Base-by-base conservation (phyloP, 352 stramenopile species). In the Aphanomyces cochlioides region DNA sequence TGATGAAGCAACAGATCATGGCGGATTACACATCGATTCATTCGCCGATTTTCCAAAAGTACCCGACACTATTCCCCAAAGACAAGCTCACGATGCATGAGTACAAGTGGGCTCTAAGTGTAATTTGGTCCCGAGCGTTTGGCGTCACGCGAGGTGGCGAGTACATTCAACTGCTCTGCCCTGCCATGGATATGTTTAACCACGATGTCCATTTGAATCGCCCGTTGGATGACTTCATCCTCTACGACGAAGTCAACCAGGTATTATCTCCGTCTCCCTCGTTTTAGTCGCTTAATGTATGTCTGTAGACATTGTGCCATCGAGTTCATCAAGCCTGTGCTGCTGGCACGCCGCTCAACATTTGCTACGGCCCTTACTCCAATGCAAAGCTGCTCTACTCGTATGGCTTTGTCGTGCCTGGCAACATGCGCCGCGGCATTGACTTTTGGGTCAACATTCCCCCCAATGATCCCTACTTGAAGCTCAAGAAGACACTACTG, bases 361-460 rank as follows among this genome's bases (percentile, higher is more conserved):
- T 91, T 40, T 85, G 84, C 56, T 92, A 91, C 43, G 85, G 85
- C 0, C 80, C 79, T 68, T 92, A 92, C 68, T 84, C 80, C 53
- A 91, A 92, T 45, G 83, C 85, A 7, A 92, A 92, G 57, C 72
- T 92, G 54, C 79, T 92, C 34, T 92, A 91, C 74, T 90, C 81
- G 63, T 88, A 88, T 63, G 85, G 85, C 12, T 93, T 93, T 64
- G 77, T 87, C 45, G 63, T 78, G 8, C 48, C 61, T 36, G 73
- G 73, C 15, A 89, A 89, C 41, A 53, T 56, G 7, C 73, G 76
- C 45, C 75, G 78, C 21, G 75, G 77, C 4, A 63, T 93, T 37
- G 85, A 93, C 48, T 90, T 90, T 65, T 92, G 85, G 85, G 79
- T 91, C 65, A 88, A 88, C 41, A 69, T 90, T 15, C 78, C 83